These are phyloP conservation scores for Tolypocladium capitatum DNA, from an alignment of 2,329 filamentous ascomycete species.

Conservation along the genomic window DNA sequence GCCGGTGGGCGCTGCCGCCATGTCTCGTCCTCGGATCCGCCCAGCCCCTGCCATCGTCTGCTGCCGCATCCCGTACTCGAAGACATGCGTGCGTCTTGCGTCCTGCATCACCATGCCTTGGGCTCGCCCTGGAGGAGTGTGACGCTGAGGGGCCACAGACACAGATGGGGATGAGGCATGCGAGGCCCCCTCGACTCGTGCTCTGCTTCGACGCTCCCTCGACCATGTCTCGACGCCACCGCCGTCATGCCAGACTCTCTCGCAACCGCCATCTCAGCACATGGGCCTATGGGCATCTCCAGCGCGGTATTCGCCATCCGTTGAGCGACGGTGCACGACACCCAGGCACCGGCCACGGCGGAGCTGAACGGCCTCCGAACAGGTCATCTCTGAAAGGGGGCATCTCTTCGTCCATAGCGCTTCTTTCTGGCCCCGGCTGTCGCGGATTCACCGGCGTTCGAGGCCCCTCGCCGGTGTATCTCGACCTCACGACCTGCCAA, in stretches of 20 bases:
- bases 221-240: not conserved
- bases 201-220: no score
- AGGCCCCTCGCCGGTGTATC: not conserved
- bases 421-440: no score
- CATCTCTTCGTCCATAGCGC: no score
- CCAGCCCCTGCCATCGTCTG: not conserved
- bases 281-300: not conserved
- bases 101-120: no score
- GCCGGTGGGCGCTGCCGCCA: no score
- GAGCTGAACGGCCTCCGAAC: not conserved
- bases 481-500: no score
- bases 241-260: not conserved
- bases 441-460: not conserved
- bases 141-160: no score
- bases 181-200: no score
- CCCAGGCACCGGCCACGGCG: not conserved
- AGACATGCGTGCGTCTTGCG: no score
- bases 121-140: no score
- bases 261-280: not conserved
- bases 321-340: not conserved
- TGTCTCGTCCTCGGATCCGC: no score
- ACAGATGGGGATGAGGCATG: no score
- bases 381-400: not conserved
- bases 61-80: not conserved
- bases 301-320: not conserved